Evolutionary conservation across 257 asterid species (phyloP).

Genomic region (Scutellaria barbata): DNA sequence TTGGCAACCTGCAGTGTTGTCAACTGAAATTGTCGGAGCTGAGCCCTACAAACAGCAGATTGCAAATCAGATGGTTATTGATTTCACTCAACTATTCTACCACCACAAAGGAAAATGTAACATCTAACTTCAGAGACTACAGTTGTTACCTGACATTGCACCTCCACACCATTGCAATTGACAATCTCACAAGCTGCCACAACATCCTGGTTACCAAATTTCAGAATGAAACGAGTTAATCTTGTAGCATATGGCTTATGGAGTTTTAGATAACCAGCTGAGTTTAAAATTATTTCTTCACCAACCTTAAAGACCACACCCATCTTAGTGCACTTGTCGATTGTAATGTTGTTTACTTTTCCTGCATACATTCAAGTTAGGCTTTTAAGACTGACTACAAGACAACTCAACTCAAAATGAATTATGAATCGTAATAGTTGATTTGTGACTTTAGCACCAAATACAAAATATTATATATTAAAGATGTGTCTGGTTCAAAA

Average conservation of each 20-base stretch:
- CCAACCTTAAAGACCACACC: slow-evolving; percentile 92
- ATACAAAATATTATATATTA: background rate
- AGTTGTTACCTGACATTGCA: slow-evolving; percentile 85
- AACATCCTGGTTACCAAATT: slow-evolving; percentile 67
- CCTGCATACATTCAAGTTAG: slow-evolving; percentile 53
- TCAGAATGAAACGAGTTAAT: slow-evolving; percentile 34
- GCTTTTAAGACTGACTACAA: slow-evolving; percentile 21
- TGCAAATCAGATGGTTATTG: slow-evolving; percentile 24
- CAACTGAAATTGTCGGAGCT: slow-evolving; percentile 93
- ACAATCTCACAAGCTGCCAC: slow-evolving; percentile 99
- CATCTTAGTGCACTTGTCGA: slow-evolving; percentile 97
- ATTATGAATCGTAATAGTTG: background rate
- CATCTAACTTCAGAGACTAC: background rate
- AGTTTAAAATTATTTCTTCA: slow-evolving; percentile 26
- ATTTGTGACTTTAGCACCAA: slow-evolving; percentile 21
- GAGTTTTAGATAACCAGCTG: slow-evolving; percentile 21
- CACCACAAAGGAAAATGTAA: background rate
- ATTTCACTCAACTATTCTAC: slow-evolving; percentile 15
- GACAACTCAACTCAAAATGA: slow-evolving; percentile 25
- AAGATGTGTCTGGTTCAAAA: background rate
- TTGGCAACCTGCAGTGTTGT: slow-evolving; percentile 95
- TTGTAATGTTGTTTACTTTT: slow-evolving; percentile 94
- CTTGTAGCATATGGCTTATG: slow-evolving; percentile 4
- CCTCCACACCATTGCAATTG: slow-evolving; percentile 84
- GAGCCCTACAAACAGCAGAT: slow-evolving; percentile 59